phyloP scores from a whole-genome alignment of 2,329 filamentous ascomycete genomes.

The Hymenoscyphus fraxineus region DNA sequence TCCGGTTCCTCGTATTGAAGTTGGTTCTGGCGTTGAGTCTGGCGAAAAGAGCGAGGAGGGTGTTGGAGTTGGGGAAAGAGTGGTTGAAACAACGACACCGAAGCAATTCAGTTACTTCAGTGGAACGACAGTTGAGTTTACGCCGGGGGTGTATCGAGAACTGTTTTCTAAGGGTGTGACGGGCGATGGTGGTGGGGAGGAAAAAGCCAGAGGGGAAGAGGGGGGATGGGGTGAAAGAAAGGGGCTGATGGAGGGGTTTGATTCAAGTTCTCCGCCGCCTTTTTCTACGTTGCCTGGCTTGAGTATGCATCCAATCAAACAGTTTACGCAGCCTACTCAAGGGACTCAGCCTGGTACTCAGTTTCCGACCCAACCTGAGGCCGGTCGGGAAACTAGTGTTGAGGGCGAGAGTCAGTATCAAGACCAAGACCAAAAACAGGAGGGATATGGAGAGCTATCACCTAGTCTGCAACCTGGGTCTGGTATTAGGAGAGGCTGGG shows the following conservation, averaged over 20 bases:
- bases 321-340: too few species aligned
- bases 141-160: background rate
- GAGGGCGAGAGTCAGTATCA: background rate
- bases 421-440: background rate
- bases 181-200: background rate
- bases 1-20: too few species aligned
- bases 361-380: too few species aligned
- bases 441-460: background rate
- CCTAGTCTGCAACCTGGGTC: background rate
- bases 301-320: background rate
- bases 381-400: background rate
- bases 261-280: background rate
- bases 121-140: conserved; percentile 4
- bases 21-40: too few species aligned
- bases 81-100: background rate
- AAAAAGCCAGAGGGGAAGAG: background rate
- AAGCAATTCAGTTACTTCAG: background rate
- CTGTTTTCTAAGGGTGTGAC: background rate
- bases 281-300: conserved; percentile 2
- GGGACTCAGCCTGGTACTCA: too few species aligned
- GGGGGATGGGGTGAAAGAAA: background rate
- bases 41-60: background rate
- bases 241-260: background rate
- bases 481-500: background rate
- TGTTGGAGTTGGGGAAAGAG: background rate